Base-by-base conservation (phyloP, 139 green algal genomes). In the Auxenochlorella pyrenoidosa region DNA sequence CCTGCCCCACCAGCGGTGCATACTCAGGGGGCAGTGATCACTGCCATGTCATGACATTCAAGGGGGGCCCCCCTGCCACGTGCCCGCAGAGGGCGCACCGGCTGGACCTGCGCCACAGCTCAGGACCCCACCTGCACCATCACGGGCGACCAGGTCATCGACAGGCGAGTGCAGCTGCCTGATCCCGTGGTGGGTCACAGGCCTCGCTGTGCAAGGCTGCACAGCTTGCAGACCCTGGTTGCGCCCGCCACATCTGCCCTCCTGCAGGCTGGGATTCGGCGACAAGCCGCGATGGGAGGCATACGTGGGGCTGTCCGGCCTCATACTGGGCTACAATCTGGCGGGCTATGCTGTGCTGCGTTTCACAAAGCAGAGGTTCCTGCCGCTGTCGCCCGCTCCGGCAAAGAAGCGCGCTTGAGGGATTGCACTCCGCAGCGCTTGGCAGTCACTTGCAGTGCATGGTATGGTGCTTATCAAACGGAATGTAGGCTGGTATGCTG, bases 321-420 rank as follows among this genome's bases (percentile, higher is more conserved):
- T 83, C 40, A 66, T 77, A 66, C 3, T 77, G 30, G 79, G 59
- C 8, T 85, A 59, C 68, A 92, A 92, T 83, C 15, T 60, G 3
- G n/a, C 91, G 4, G 89, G 79, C 59, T 92, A 91, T 43, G 66
- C 88, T 38, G 32, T 87, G 21, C 75, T 92, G 43, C 80, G 89
- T 28, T 71, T 83, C 63, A 83, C 65, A 41, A 91, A 91, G 65
- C 82, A 79, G 26, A 86, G 54, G 58, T 89, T 66, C 58, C 72
- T 91, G 84, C 88, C 88, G 47, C 75, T 91, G 8, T 47, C 44
- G 24, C 40, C 30, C 34, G 12, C 47, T 5, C 30, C 81, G 22
- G 65, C 44, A 34, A 90, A 90, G 58, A 84, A 88, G 72, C 5
- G 15, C 4, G 58, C 58, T 0, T 84, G 79, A 84, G 54, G 54